A percentile compares a stretch with the other conserved stretches of the same genome.
phyloP scores from a whole-genome alignment of 148 eudicot genomes.

The Hydrangea macrophylla region DNA sequence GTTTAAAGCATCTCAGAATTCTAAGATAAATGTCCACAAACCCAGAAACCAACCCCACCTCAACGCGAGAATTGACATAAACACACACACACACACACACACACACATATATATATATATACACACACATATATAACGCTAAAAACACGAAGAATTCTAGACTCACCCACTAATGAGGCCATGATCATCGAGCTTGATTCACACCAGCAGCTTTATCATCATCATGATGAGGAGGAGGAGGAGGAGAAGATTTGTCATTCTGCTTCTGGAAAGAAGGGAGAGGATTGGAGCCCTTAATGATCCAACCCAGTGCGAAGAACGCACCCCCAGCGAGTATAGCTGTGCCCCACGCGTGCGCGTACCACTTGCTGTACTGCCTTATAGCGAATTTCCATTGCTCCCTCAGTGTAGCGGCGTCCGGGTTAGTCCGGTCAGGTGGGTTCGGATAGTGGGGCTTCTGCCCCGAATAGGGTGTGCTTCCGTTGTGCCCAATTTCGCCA shows the following conservation, averaged over 20 bases:
- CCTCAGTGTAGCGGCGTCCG: conserved; percentile 54
- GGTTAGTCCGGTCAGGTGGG: conserved; percentile 52
- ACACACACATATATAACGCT: background rate
- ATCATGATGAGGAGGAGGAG: background rate
- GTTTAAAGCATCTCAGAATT: too few relatives aligned
- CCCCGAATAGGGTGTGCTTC: conserved; percentile 17
- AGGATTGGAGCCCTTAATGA: conserved; percentile 84
- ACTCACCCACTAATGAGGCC: background rate
- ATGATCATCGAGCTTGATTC: background rate
- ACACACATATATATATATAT: background rate
- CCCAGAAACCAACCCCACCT: background rate
- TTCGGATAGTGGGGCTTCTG: conserved; percentile 44
- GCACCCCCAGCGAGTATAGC: conserved; percentile 92
- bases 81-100: background rate
- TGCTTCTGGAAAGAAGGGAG: conserved; percentile 41
- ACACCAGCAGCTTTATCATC: background rate
- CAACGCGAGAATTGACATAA: too few relatives aligned
- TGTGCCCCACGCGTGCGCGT: conserved; percentile 96
- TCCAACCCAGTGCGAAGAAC: conserved; percentile 94
- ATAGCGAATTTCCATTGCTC: conserved; percentile 90
- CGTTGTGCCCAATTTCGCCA: background rate
- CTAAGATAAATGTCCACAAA: background rate
- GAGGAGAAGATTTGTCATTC: background rate
- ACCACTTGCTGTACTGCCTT: conserved; percentile 86
- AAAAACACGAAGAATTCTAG: background rate